These are phyloP conservation scores for Rhizopus sp. DNA, from an alignment of 371 early-diverging fungal species.

Conservation along the genomic window DNA sequence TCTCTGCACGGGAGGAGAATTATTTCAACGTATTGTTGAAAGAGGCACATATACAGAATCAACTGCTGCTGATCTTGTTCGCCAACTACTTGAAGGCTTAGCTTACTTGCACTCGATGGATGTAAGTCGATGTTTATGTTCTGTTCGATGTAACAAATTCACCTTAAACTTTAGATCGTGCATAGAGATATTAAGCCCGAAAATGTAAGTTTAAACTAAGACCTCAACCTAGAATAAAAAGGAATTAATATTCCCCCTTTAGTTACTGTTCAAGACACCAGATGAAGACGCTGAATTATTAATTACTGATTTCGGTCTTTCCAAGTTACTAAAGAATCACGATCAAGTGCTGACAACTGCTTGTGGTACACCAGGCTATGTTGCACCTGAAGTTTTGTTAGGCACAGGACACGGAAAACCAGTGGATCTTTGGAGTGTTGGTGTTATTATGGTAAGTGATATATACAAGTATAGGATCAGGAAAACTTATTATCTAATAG, in stretches of 20 bases:
- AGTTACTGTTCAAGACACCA: slow-evolving; percentile 60
- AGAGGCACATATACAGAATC: slow-evolving; percentile 75
- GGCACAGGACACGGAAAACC: slow-evolving; percentile 63
- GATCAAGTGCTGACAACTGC: slow-evolving; percentile 69
- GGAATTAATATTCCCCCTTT: not conserved
- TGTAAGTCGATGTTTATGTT: slow-evolving; percentile 19
- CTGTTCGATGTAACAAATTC: not conserved
- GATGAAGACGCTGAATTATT: slow-evolving; percentile 56
- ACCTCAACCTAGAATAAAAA: no score
- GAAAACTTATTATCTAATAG: not conserved
- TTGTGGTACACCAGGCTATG: slow-evolving; percentile 87
- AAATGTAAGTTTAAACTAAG: slow-evolving; percentile 43
- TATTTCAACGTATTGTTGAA: slow-evolving; percentile 77
- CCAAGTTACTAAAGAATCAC: slow-evolving; percentile 67
- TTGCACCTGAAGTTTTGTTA: slow-evolving; percentile 81
- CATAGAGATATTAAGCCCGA: slow-evolving; percentile 88
- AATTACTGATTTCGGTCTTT: slow-evolving; percentile 80
- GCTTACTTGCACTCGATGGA: slow-evolving; percentile 74
- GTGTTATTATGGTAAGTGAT: slow-evolving; percentile 71
- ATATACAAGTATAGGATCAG: not conserved
- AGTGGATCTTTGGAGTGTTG: slow-evolving; percentile 91
- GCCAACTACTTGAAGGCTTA: slow-evolving; percentile 79
- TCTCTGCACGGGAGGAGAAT: slow-evolving; percentile 83
- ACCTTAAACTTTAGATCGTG: slow-evolving; percentile 53
- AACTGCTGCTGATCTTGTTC: slow-evolving; percentile 62